phyloP scores from a whole-genome alignment of 176 grass and related monocot species.

The Triticum urartu region DNA sequence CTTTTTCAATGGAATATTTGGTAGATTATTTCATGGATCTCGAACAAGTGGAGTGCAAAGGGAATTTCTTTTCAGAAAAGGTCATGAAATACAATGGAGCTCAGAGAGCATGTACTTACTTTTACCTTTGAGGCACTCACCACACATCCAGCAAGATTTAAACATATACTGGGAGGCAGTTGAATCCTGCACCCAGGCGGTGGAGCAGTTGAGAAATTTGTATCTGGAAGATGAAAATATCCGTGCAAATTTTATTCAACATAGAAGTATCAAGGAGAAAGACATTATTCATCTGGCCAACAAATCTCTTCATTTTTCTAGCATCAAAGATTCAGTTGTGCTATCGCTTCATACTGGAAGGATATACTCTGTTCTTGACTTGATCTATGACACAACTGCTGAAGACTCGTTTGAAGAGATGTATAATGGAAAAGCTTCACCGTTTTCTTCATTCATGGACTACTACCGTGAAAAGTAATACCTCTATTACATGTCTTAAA shows the following conservation, averaged over 20 bases:
- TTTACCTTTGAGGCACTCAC: slow-evolving; percentile 61
- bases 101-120: slow-evolving; percentile 79
- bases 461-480: slow-evolving; percentile 61
- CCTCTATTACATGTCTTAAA: background rate
- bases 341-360: slow-evolving; percentile 85
- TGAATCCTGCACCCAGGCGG: slow-evolving; percentile 51
- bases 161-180: slow-evolving; percentile 75
- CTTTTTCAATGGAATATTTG: slow-evolving; percentile 96
- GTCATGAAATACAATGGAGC: slow-evolving; percentile 62
- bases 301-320: slow-evolving; percentile 48
- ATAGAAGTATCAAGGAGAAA: slow-evolving; percentile 30
- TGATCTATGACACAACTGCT: slow-evolving; percentile 56
- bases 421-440: slow-evolving; percentile 48
- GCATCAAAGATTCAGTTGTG: slow-evolving; percentile 70
- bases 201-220: slow-evolving; percentile 64
- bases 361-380: slow-evolving; percentile 77
- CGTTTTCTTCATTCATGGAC: slow-evolving; percentile 61
- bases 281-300: slow-evolving; percentile 77
- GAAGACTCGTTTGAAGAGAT: slow-evolving; percentile 74
- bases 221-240: slow-evolving; percentile 46
- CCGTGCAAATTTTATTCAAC: slow-evolving; percentile 13
- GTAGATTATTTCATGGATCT: slow-evolving; percentile 70
- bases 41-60: slow-evolving; percentile 44
- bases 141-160: slow-evolving; percentile 33
- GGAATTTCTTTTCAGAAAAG: slow-evolving; percentile 78